Base-by-base conservation (phyloP, 352 stramenopile species). In the Pseudoperonospora humuli region DNA sequence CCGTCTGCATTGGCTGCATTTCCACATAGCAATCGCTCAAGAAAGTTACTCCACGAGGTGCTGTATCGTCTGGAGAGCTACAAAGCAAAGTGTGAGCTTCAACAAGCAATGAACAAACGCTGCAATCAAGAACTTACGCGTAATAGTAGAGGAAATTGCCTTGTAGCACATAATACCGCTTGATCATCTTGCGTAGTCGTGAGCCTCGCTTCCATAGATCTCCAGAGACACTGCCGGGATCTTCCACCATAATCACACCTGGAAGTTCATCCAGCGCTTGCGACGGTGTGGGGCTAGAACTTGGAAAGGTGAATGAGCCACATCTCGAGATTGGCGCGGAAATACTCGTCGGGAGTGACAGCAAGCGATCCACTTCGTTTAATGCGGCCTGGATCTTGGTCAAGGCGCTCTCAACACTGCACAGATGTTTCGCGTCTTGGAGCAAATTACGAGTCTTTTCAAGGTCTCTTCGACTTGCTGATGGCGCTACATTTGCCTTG, bases 101-200 rank as follows among this genome's bases (percentile, higher is more conserved):
- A 14, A 43, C 8, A 3, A 13, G 6, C 37, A 13, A 3, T 14
- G 7, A 2, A 39, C 7, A 5, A 24, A 3, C 15, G 28, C 9
- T 9, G 11, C n/a, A 9, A 44, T 29, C 29, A 29, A 31, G 11
- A 14, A 67, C 62, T 38, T 67, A 87, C 70, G 75, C 61, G 46
- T 91, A 93, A 47, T 88, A 92, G 59, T 93, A 93, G 15, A 93
- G 70, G 40, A 95, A 95, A 32, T 87, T 91, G 50, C 81, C 82
- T 47, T 93, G 79, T 11, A 95, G 54, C 15, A 84, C 73, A 59
- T 91, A 92, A 53, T 90, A 70, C 24, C 77, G 71, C 54, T 84
- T 87, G 60, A 84, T 90, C 79, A 93, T 92, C 32, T 89, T 77
- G 1, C 82, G 76, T n/a, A 93, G 56, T 9, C 77, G 74, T 13